Base-by-base conservation (phyloP, 1,284 basidiomycete species). In the Psilocybe mexicana region DNA sequence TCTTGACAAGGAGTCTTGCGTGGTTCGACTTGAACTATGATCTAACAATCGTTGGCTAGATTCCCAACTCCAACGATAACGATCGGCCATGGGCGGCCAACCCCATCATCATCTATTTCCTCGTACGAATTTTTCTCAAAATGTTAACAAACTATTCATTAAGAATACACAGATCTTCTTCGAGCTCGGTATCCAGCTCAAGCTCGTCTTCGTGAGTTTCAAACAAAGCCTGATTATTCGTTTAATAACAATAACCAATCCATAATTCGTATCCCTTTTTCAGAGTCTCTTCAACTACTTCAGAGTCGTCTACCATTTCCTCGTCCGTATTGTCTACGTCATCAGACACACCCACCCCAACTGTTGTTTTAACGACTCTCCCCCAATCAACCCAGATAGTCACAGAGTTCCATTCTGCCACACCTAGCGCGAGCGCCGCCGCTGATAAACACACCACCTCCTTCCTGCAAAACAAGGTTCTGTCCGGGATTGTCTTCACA, bases 401-500 rank as follows among this genome's bases (percentile, higher is more conserved):
- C 24, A 68, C 64, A 55, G 1, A 50, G 59, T 24, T 42, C 69
- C 3, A 53, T 66, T 57, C 68, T 14, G 43, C 63, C 1, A 52
- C 68, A 18, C 51, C 66, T 6, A 57, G 40, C 8, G 52, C 67
- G 12, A 40, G 38, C 23, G 44, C 55, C 35, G 24, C 50, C 8
- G 30, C 30, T 8, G 30, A 33, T 33, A 33, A 33, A 23, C 57
- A 55, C 8, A 69, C 55, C 8, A 69, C 74, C 23, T 68, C 76
- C 23, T 90, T 90, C 73, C 67, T 89, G 44, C 70, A 83, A 60
- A 86, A 90, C 71, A 87, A 85, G 69, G 74, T 80, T 11, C 74
- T 86, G 24, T 80, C 81, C 35, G 82, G 82, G 6, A 71, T 80
- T 12, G 77, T 88, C 11, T 87, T 90, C 61, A 73, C 76, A 24